Evolutionary conservation across 768 basidiomycete genomes (phyloP).

Genomic region (Crepidotus variabilis): DNA sequence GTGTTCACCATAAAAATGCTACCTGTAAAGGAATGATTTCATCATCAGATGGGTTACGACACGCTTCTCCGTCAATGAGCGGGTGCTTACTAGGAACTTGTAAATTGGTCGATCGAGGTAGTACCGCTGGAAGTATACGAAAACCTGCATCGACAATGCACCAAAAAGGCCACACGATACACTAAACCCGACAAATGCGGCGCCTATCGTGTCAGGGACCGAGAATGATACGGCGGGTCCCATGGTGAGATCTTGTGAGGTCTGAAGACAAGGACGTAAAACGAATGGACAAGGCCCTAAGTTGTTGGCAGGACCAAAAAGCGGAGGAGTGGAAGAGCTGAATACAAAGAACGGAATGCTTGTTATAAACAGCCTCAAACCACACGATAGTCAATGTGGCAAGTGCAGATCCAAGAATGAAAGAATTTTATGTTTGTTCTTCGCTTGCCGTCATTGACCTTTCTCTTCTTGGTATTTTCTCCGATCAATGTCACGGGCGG

Average conservation of each 20-base stretch:
- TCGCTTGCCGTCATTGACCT: no score
- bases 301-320: not conserved
- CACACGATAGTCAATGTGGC: not conserved
- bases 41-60: not conserved
- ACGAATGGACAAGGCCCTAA: not conserved
- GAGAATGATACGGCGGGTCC: constrained; percentile 9
- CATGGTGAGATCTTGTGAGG: not conserved
- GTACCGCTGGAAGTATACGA: constrained; percentile 35
- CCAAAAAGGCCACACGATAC: constrained; percentile 37
- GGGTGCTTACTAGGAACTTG: constrained; percentile 27
- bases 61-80: not conserved
- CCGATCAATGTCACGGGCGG: no score
- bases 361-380: not conserved
- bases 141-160: constrained; percentile 32
- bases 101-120: constrained; percentile 31
- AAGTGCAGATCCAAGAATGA: not conserved
- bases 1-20: constrained; percentile 21
- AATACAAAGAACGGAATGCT: not conserved
- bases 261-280: not conserved
- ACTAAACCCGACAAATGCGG: constrained; percentile 35
- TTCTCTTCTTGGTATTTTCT: no score
- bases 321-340: not conserved
- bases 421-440: no score
- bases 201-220: constrained; percentile 36
- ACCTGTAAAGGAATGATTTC: constrained; percentile 19